Evolutionary conservation across 2,329 filamentous ascomycete species (phyloP).

Genomic region (Balansia obtecta): DNA sequence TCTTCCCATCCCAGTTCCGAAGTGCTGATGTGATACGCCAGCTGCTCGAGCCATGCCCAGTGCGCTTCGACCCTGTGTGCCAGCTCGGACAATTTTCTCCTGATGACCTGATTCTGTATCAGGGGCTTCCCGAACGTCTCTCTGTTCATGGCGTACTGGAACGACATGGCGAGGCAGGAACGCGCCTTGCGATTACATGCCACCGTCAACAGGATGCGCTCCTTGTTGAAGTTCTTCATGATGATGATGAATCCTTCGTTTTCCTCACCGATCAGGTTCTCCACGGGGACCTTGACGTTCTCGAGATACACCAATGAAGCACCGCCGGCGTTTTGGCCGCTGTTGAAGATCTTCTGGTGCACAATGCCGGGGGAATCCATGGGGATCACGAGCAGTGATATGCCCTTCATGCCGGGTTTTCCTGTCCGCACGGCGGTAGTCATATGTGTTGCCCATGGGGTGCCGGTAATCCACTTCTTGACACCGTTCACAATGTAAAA

Average conservation of each 20-base stretch:
- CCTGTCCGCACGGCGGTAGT: constrained; percentile 51
- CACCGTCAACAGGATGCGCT: constrained; percentile 45
- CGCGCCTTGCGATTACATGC: constrained; percentile 45
- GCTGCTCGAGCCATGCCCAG: constrained; percentile 49
- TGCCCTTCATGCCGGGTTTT: constrained; percentile 36
- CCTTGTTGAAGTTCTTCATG: constrained; percentile 45
- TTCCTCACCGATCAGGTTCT: constrained; percentile 31
- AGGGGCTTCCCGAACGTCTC: constrained; percentile 48
- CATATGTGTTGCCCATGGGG: constrained; percentile 46
- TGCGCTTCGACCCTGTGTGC: constrained; percentile 47
- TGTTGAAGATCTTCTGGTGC: constrained; percentile 44
- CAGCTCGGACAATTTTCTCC: constrained; percentile 46
- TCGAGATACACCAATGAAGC: constrained; percentile 44
- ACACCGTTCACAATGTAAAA: constrained; percentile 51
- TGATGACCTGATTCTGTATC: constrained; percentile 45
- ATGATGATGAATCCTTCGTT: constrained; percentile 44
- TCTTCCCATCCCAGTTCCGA: constrained; percentile 14
- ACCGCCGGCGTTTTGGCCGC: constrained; percentile 53
- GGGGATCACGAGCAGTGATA: constrained; percentile 47
- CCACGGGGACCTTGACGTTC: constrained; percentile 37
- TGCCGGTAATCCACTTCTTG: constrained; percentile 59
- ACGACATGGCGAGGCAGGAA: constrained; percentile 40
- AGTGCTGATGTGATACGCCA: constrained; percentile 39
- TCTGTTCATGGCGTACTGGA: constrained; percentile 35
- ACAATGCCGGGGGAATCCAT: constrained; percentile 35